Evolutionary conservation across 306 rosid genomes (phyloP), one percentile per base, ranked within the genome.

Genomic region (Delonix regia): DNA sequence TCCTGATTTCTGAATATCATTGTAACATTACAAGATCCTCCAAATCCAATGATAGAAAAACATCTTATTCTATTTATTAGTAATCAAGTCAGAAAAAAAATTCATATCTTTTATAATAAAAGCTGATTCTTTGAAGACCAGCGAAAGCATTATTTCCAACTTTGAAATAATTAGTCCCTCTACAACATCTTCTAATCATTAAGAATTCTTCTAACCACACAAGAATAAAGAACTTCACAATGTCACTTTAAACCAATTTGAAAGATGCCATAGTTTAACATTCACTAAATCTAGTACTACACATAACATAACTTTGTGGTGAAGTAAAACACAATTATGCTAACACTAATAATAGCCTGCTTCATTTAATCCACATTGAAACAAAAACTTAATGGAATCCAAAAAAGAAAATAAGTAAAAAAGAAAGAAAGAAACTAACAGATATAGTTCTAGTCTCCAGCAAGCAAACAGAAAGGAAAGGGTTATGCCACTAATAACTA

Each of bases 161-260:
- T 63, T 76, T 51, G 36, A 36, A 47, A 36, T 65, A 36, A 51
- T 49, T 36, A n/a, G 18, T 33, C 34, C 47, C 41, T 62, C 68
- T 10, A 65, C 19, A 48, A 25, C 13, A 59, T 0, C 18, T 27
- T 80, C 47, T 72, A 9, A 53, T 63, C 64, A 38, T 18, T 27
- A 72, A 49, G 22, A 55, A 2, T 56, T 6, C 61, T 74, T 73
- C 56, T 53, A 49, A 36, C 38, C 71, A 62, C n/a, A 36, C 25
- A 13, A 62, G 33, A 62, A n/a, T 60, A 47, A 73, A 15, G 59
- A 22, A 62, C 51, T 53, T 38, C 73, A 63, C 41, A 25, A 34
- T 5, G 16, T 67, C 24, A n/a, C 67, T 30, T 41, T 22, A 36
- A 52, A 83, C n/a, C 59, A 67, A 74, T 82, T 47, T 45, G 71